phyloP scores from a whole-genome alignment of 495 filamentous ascomycete genomes.

The Cetradonia linearis region DNA sequence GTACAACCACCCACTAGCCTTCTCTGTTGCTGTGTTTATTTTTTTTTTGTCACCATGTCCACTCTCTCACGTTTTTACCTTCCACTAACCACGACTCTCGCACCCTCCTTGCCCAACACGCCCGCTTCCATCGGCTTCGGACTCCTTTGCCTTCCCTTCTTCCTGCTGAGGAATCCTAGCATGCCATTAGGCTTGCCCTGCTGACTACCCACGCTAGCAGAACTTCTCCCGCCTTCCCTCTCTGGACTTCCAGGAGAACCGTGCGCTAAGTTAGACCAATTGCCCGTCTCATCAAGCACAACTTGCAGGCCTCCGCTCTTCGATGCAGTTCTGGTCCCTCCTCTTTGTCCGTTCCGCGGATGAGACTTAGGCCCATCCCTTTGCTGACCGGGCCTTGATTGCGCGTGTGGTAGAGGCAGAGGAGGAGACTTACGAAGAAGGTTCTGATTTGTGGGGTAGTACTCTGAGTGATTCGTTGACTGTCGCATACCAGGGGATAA shows the following conservation, averaged over 20 bases:
- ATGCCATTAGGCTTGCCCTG: constrained; percentile 56
- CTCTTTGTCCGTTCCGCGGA: constrained; percentile 21
- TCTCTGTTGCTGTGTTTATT: neutral
- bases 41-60: neutral
- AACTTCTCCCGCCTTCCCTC: constrained; percentile 21
- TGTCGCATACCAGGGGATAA: constrained; percentile 1
- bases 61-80: constrained; percentile 10
- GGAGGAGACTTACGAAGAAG: constrained; percentile 15
- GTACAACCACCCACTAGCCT: neutral
- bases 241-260: constrained; percentile 58
- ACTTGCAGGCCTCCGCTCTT: constrained; percentile 83
- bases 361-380: constrained; percentile 21
- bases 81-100: constrained; percentile 54
- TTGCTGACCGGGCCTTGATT: constrained; percentile 22
- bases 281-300: constrained; percentile 76
- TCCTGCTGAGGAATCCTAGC: constrained; percentile 78
- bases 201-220: constrained; percentile 35
- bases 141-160: constrained; percentile 82
- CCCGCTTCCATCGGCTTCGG: constrained; percentile 91
- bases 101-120: constrained; percentile 90
- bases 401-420: constrained; percentile 10
- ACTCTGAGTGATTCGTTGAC: constrained; percentile 21
- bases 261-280: constrained; percentile 81
- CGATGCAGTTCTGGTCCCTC: constrained; percentile 48
- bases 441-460: constrained; percentile 20